These are phyloP conservation scores for Usnea hakonensis DNA, from an alignment of 495 filamentous ascomycete genomes.

Conservation along the genomic window DNA sequence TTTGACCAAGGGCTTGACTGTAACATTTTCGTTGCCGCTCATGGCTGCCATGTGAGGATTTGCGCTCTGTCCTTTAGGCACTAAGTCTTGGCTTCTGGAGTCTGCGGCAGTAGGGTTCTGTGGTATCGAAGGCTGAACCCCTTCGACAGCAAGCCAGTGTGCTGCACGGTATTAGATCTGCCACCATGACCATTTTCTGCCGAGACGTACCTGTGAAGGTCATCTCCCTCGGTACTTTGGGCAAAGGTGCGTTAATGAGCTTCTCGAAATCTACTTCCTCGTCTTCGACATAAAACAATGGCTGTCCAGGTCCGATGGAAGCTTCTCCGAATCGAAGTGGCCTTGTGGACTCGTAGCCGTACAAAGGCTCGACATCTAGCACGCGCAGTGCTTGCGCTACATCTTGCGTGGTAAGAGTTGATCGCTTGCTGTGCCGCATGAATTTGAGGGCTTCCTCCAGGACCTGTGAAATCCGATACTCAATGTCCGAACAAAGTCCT, in stretches of 20 bases:
- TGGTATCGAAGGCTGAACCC: constrained; percentile 89
- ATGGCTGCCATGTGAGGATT: constrained; percentile 75
- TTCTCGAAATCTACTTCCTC: constrained; percentile 99
- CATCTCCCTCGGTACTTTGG: constrained; percentile 89
- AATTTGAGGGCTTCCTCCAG: constrained; percentile 88
- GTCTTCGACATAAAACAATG: constrained; percentile 94
- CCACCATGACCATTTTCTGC: background rate
- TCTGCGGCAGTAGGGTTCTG: constrained; percentile 88
- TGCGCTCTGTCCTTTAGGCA: constrained; percentile 80
- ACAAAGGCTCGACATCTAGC: constrained; percentile 88
- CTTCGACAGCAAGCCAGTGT: constrained; percentile 94
- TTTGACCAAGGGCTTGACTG: constrained; percentile 84
- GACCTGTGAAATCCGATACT: constrained; percentile 87
- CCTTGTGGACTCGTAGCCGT: constrained; percentile 85
- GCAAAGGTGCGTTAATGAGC: constrained; percentile 89
- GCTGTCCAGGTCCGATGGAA: constrained; percentile 86
- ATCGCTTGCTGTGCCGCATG: constrained; percentile 84
- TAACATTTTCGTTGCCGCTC: constrained; percentile 70
- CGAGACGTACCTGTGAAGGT: constrained; percentile 67
- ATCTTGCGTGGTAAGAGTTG: constrained; percentile 75
- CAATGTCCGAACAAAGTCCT: constrained; percentile 82
- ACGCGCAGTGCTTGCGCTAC: constrained; percentile 73
- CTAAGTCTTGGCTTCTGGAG: constrained; percentile 67
- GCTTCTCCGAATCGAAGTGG: constrained; percentile 89
- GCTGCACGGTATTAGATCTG: constrained; percentile 43